Evolutionary conservation across 164 flowering plant species (phyloP).

Genomic region (Paratinospora sagittata): DNA sequence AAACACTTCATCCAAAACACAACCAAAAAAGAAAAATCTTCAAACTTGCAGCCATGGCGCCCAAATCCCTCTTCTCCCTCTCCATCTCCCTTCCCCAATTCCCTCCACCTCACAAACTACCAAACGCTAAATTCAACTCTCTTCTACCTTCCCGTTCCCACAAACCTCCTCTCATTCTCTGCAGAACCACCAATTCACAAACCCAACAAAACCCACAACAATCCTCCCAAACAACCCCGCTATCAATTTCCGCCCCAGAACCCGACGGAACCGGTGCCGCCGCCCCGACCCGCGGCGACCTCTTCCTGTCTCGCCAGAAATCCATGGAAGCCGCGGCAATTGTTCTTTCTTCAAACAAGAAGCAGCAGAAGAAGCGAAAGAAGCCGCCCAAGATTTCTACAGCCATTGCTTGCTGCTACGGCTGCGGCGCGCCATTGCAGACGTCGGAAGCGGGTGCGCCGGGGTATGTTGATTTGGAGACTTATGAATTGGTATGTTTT

Average conservation of each 20-base stretch:
- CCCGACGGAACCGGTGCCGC: constrained; percentile 68
- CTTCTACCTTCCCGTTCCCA: constrained; percentile 14
- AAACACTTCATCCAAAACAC: too few relatives aligned
- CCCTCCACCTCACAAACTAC: constrained; percentile 24
- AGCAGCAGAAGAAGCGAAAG: constrained; percentile 36
- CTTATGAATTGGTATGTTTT: constrained; percentile 59
- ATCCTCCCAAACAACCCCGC: constrained; percentile 10
- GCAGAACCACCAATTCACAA: constrained; percentile 26
- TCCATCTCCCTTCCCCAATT: constrained; percentile 29
- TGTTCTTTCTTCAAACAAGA: constrained; percentile 23
- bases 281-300: constrained; percentile 69
- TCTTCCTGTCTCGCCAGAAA: constrained; percentile 54
- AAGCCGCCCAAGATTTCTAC: constrained; percentile 24
- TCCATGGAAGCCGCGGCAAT: constrained; percentile 38
- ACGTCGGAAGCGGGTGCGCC: constrained; percentile 70
- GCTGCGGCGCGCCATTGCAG: constrained; percentile 97
- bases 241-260: constrained; percentile 24
- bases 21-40: neutral
- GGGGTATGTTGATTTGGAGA: constrained; percentile 68
- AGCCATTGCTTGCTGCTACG: constrained; percentile 56
- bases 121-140: constrained; percentile 11
- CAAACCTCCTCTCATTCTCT: constrained; percentile 21
- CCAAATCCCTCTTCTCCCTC: constrained; percentile 37
- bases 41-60: constrained; percentile 40
- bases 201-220: constrained; percentile 14